Evolutionary conservation across 257 asterid species (phyloP).

Genomic region (Solanum megistacrolobum): DNA sequence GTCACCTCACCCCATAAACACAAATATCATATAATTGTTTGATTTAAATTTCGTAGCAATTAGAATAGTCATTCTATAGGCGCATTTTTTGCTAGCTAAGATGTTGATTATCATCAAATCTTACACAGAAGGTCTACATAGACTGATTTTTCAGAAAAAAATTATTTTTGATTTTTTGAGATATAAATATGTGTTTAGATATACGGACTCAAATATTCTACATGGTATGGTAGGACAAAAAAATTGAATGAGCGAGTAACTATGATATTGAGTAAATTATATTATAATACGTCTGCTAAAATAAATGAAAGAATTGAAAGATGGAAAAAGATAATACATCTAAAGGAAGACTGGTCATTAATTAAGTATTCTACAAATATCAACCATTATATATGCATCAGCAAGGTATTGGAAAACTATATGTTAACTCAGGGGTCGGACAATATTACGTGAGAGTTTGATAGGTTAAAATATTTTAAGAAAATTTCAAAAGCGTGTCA

Average conservation of each 20-base stretch:
- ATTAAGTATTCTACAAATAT: background rate
- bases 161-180: too few relatives aligned
- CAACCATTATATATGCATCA: background rate
- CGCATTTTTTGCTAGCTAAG: background rate
- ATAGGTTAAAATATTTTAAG: background rate
- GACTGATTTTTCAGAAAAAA: background rate
- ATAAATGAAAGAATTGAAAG: background rate
- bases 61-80: background rate
- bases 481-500: background rate
- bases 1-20: background rate
- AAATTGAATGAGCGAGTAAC: accelerated
- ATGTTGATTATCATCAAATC: background rate
- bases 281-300: background rate
- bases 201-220: too few relatives aligned
- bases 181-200: too few relatives aligned
- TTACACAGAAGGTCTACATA: background rate
- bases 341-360: background rate
- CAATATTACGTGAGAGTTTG: background rate
- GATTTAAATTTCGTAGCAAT: background rate
- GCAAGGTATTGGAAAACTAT: background rate
- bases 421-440: background rate
- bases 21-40: background rate
- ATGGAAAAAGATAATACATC: background rate
- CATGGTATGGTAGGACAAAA: background rate
- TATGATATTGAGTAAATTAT: background rate